Evolutionary conservation across 306 rosid genomes (phyloP).

Genomic region (Datisca glomerata): DNA sequence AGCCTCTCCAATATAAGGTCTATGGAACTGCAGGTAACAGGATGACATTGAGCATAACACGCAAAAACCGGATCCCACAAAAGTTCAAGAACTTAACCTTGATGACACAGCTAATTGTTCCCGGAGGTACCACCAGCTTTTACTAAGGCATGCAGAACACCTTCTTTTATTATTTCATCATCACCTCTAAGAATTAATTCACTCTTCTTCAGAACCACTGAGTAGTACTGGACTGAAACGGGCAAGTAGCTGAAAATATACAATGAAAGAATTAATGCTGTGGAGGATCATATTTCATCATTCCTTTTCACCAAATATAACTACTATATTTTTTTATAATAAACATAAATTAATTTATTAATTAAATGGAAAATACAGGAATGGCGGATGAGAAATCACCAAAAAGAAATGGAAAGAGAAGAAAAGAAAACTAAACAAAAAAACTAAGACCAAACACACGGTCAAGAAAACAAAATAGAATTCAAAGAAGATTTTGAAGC

Average conservation of each 20-base stretch:
- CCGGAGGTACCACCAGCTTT: constrained; percentile 91
- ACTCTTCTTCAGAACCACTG: constrained; percentile 66
- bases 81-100: constrained; percentile 38
- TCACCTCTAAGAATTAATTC: constrained; percentile 68
- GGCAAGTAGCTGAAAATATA: constrained; percentile 62
- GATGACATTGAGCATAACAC: constrained; percentile 17
- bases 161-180: constrained; percentile 72
- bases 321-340: no score
- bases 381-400: no score
- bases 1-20: constrained; percentile 80
- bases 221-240: constrained; percentile 80
- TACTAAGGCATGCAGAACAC: constrained; percentile 62
- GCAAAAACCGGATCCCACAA: constrained; percentile 10
- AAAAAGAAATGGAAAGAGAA: no score
- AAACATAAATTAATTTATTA: no score
- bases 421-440: no score
- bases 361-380: no score
- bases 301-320: no score
- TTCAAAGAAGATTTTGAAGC: no score
- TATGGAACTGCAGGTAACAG: constrained; percentile 56
- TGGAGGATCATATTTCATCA: no score
- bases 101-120: constrained; percentile 69
- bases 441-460: no score
- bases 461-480: no score
- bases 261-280: not conserved